Conservation (phyloP, 2,329 filamentous ascomycete species). For the Corniculantispora saksenae region DNA sequence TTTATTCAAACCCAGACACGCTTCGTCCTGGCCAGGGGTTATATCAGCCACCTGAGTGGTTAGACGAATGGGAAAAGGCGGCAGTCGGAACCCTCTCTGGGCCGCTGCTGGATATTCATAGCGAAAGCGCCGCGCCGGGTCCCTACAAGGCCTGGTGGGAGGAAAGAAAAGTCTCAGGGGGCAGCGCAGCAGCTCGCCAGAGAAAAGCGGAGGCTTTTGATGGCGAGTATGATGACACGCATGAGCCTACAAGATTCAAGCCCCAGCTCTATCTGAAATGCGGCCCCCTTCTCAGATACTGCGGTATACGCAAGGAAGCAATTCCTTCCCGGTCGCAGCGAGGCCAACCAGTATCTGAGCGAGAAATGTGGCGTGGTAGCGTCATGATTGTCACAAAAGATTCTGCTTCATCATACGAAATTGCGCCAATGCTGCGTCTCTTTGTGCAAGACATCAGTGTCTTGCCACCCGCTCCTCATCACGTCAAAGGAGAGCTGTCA, state of each 20-base stretch:
- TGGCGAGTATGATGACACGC: slow-evolving; percentile 65
- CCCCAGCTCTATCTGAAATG: slow-evolving; percentile 85
- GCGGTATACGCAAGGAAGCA: slow-evolving; percentile 72
- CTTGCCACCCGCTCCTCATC: slow-evolving; percentile 72
- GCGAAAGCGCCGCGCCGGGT: slow-evolving; percentile 38
- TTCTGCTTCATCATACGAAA: slow-evolving; percentile 76
- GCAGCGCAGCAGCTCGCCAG: slow-evolving; percentile 47
- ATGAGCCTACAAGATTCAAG: slow-evolving; percentile 71
- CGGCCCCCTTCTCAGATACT: slow-evolving; percentile 87
- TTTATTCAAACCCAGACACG: slow-evolving; percentile 43
- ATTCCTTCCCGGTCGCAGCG: slow-evolving; percentile 34
- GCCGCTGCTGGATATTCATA: slow-evolving; percentile 60
- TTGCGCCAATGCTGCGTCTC: slow-evolving; percentile 75
- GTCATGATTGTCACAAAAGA: slow-evolving; percentile 96
- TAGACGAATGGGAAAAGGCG: slow-evolving; percentile 74
- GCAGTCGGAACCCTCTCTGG: slow-evolving; percentile 62
- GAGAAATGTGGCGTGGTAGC: slow-evolving; percentile 88
- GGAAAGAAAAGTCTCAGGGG: slow-evolving; percentile 48
- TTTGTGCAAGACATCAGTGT: slow-evolving; percentile 87
- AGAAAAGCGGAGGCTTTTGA: slow-evolving; percentile 65
- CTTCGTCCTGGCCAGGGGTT: slow-evolving; percentile 52
- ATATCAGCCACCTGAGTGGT: slow-evolving; percentile 60
- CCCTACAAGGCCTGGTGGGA: slow-evolving; percentile 78
- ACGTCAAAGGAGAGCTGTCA: slow-evolving; percentile 66
- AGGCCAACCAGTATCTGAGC: slow-evolving; percentile 44